Evolutionary conservation across 1,284 basidiomycete species (phyloP), one percentile per base, ranked within the genome.

Genomic region (Moesziomyces aphidis): DNA sequence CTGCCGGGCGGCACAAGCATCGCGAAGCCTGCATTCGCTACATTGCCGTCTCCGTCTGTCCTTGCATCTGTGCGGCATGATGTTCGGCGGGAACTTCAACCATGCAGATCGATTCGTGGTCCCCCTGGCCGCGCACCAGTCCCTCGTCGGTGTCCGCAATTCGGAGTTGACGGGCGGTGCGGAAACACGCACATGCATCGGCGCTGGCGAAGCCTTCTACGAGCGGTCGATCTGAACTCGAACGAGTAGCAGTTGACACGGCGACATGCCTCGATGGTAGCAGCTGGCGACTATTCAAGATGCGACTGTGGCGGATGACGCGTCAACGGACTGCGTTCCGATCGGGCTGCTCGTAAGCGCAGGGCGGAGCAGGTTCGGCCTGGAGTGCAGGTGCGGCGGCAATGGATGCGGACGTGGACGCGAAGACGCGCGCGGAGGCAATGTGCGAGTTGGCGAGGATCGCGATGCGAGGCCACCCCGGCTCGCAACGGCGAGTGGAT

Each of bases 391-490:
- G 15, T n/a, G 15, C 17, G 39, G 19, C n/a, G 17, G 6, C 39
- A 19, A 6, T 7, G 39, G 39, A 42, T 42, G 36, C 48, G 52
- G 39, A 45, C 22, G 26, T 34, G 31, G 31, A 34, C 31, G 31
- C 31, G 31, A 34, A 34, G 6, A 42, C 17, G 39, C 39, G 39
- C 11, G 23, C 21, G 31, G 23, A 5, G 28, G 34, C 28, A 21
- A 36, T 9, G 11, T 53, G 53, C 49, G 52, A 9, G 11, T 45
- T 19, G 53, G 39, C 44, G 49, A 34, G 28, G 46, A 46, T 45
- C 23, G 53, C 53, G 57, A 63, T 60, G 49, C 61, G 50, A 45
- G 57, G 42, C 13, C 45, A 48, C 22, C 46, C 39, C 44, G 49
- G 46, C 34, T 49, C 52, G 50, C 34, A 34, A 39, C 21, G 52